Evolutionary conservation across 2,329 filamentous ascomycete genomes (phyloP), one percentile per base, ranked within the genome.

Genomic region (Apiospora marii): DNA sequence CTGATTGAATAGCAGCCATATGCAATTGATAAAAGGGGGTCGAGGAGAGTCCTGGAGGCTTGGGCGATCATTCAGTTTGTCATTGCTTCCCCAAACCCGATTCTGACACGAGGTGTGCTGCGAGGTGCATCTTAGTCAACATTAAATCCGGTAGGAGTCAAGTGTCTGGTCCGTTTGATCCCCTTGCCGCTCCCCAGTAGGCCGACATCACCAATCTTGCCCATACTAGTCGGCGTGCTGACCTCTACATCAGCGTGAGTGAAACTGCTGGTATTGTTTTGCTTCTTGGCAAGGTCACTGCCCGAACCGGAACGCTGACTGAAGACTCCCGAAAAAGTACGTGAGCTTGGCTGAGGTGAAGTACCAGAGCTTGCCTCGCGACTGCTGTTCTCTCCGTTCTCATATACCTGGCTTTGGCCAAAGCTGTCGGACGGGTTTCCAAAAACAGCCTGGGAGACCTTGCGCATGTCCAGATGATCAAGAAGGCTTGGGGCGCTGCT

Each of bases 61-160:
- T 41, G 8, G 6, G 37, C 37, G 37, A 41, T 8, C 7, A 41
- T 12, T 68, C 16, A 68, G 67, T 48, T 68, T 27, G 67, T 14
- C 41, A 68, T 68, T 27, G 14, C 41, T 19, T 76, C 76, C 8
- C 72, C 76, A 6, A 77, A 72, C 16, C 73, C 75, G 67, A 75
- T 74, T 69, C 75, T 76, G 43, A 78, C 70, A 48, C 75, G 78
- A 10, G 83, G 82, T 71, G 82, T 84, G n/a, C 73, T 75, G 37
- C 81, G 80, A 46, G 84, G 82, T 73, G 87, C 85, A 58, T 87
- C 84, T 69, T 88, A 85, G 27, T 85, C 84, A 51, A 87, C 87
- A 22, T 30, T 48, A 41, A 87, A 83, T 12, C 78, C 83, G 3
- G 81, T 82, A 10, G 86, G 85, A 0, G 86, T 87, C 68, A 86